Base-by-base conservation (phyloP, 129 eudicot genomes). In the Mikania micrantha region DNA sequence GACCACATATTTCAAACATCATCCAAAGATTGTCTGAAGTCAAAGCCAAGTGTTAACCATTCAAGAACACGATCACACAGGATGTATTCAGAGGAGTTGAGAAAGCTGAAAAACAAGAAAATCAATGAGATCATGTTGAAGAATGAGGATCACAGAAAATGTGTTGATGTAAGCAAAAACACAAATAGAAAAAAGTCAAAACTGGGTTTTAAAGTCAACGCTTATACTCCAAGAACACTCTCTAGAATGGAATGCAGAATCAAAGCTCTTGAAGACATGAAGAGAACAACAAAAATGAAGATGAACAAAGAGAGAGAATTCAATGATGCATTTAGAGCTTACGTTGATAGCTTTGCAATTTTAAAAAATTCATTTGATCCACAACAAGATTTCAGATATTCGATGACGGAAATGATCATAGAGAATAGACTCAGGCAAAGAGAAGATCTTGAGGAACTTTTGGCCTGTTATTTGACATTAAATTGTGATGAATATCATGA, bases 331-430 rank as follows among this genome's bases (percentile, higher is more conserved):
- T 76, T 75, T 36, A 67, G 69, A 58, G 62, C 69, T 9, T 63
- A 44, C 7, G 73, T 81, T 20, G 86, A 83, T 36, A 81, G 93
- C 79, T 83, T 79, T 58, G 97, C 97, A 0, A 73, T 91, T 9
- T 80, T 77, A 3, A 91, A 87, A 75, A 81, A 80, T n/a, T 85
- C 97, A 24, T 40, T 38, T 28, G 82, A 91, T 29, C 97, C 97
- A 4, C 75, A 70, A 3, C 22, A 27, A 59, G 97, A 91, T 40
- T 91, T 91, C 24, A 77, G 83, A 64, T 81, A 85, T 25, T 91
- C 97, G 2, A 91, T 91, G 97, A 56, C 82, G 3, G 93, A 87
- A 73, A 87, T 87, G 97, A 91, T 91, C 65, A 72, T 57, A 25
- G 85, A 79, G 79, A 81, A 83, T 13, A 83, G 85, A 29, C 83